Base-by-base conservation (phyloP, 2,329 filamentous ascomycete genomes). In the Monosporascus ibericus region DNA sequence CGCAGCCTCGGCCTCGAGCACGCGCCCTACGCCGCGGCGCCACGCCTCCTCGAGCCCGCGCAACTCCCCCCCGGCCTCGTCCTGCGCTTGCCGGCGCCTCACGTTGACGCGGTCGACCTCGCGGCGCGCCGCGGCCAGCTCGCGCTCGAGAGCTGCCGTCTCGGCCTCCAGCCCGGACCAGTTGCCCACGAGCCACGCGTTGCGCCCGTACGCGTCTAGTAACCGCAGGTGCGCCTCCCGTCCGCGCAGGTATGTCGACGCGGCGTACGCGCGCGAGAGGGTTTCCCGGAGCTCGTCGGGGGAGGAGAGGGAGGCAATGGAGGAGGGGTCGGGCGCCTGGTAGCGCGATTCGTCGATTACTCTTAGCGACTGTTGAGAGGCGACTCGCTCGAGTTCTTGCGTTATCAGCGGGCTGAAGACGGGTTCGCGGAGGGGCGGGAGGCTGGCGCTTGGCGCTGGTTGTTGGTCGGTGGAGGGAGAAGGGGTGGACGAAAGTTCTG, bases 111-210 rank as follows among this genome's bases (percentile, higher is more conserved):
- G 67, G 66, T 96, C 91, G 47, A 91, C 80, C 58, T 88, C 83
- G 53, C 79, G 76, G 68, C 85, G 86, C 20, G 80, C 73, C 39
- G 75, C 78, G 15, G 83, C 85, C 48, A 97, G 75, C 63, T 96
- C 90, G 44, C 76, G 76, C 76, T 97, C 92, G 25, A 95, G 65
- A 14, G 69, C 69, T 48, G 79, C 78, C 49, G 95, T 70, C 42
- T 90, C 80, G 44, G 82, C 81, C 71, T 96, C 92, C 20, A 91
- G 70, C 60, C 88, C 30, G 30, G 30, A 84, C 61, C 86, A 82
- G 70, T 99, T 99, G 6, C 83, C 83, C 8, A 95, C 80, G 51
- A 99, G 77, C 92, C 94, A 97, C 9, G 90, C 87, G 69, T 96
- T 96, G 72, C 90, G 90, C 60, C 92, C 94, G 69, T 86, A 86